These are phyloP conservation scores for Fusarium sp. DNA, from an alignment of 2,329 filamentous ascomycete species.

Conservation along the genomic window DNA sequence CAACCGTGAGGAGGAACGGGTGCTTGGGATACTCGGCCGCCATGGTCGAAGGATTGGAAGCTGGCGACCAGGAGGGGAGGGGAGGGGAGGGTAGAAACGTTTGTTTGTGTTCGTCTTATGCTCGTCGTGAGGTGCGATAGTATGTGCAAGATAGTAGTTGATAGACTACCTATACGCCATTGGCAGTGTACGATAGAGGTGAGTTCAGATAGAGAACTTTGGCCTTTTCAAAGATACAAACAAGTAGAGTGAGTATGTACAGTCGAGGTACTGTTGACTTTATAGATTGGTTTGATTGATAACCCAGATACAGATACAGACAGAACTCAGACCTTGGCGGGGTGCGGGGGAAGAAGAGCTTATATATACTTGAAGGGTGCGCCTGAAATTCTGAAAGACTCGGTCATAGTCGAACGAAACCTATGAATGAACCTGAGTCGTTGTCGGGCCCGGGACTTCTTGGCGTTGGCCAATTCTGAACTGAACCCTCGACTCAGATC, in stretches of 20 bases:
- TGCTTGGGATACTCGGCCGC: slow-evolving; percentile 63
- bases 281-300: slow-evolving; percentile 7
- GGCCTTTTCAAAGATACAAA: neutral
- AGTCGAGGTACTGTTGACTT: slow-evolving; percentile 18
- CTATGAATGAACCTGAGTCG: slow-evolving; percentile 29
- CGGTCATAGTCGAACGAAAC: slow-evolving; percentile 20
- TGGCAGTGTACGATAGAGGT: slow-evolving; percentile 5
- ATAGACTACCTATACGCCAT: slow-evolving; percentile 37
- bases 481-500: slow-evolving; percentile 35
- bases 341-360: slow-evolving; percentile 33
- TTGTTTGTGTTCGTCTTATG: slow-evolving; percentile 21
- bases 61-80: slow-evolving; percentile 9
- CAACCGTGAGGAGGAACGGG: slow-evolving; percentile 69
- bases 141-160: slow-evolving; percentile 7
- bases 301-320: neutral
- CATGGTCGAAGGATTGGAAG: slow-evolving; percentile 49
- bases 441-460: slow-evolving; percentile 36
- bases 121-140: slow-evolving; percentile 2
- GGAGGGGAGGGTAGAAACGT: neutral
- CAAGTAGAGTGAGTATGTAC: slow-evolving; percentile 11
- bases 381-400: slow-evolving; percentile 14
- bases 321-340: slow-evolving; percentile 14
- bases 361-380: slow-evolving; percentile 39
- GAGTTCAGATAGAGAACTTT: slow-evolving; percentile 1
- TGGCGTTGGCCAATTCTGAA: slow-evolving; percentile 32